These are phyloP conservation scores for Talaromyces nanjingensis DNA, from an alignment of 495 filamentous ascomycete genomes.

Conservation along the genomic window DNA sequence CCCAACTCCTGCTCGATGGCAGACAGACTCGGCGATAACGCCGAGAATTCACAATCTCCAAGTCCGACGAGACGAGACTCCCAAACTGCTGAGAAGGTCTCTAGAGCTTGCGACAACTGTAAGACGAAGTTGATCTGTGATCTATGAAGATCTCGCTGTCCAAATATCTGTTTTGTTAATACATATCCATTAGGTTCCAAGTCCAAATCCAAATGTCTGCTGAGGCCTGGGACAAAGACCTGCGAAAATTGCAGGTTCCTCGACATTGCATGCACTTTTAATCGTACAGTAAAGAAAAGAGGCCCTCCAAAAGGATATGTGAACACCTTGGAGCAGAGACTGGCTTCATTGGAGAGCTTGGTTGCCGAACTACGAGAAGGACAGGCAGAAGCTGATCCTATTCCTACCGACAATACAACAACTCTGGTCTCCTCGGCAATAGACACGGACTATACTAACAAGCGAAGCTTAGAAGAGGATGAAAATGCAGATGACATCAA, in stretches of 20 bases:
- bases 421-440: background rate
- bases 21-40: background rate
- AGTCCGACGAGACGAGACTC: background rate
- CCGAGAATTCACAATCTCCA: background rate
- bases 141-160: too few species aligned
- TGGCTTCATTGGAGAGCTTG: background rate
- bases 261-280: slow-evolving; percentile 1
- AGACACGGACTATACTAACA: background rate
- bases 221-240: slow-evolving; percentile 1
- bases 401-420: background rate
- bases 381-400: background rate
- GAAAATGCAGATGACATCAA: background rate
- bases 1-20: background rate
- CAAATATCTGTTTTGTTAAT: too few species aligned
- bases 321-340: slow-evolving; percentile 1
- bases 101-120: slow-evolving; percentile 3
- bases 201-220: slow-evolving; percentile 1
- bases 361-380: slow-evolving; percentile 1
- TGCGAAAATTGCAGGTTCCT: slow-evolving; percentile 1
- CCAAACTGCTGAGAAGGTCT: background rate
- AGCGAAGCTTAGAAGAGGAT: background rate
- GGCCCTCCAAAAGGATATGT: slow-evolving; percentile 2
- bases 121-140: background rate
- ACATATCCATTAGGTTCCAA: background rate
- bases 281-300: slow-evolving; percentile 1